These are phyloP conservation scores for Penicillium thymicola DNA, from an alignment of 2,329 filamentous ascomycete genomes.

Conservation along the genomic window DNA sequence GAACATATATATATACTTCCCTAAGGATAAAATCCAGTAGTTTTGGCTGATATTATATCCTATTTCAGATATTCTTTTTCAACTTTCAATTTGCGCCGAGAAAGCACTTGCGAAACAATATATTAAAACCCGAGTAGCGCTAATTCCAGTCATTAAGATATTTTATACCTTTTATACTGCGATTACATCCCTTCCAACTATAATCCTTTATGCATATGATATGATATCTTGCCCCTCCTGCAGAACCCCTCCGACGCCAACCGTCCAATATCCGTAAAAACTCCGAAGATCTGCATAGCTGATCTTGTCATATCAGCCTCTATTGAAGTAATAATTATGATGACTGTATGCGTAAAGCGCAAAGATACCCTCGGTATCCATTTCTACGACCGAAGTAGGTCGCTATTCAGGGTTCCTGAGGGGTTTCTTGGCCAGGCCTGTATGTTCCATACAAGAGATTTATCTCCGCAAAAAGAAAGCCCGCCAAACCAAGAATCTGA, in stretches of 20 bases:
- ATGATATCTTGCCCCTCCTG: neutral
- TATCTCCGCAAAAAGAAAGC: constrained; percentile 4
- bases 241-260: constrained; percentile 7
- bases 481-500: constrained; percentile 30
- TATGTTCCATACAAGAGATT: constrained; percentile 16
- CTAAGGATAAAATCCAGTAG: no score
- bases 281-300: constrained; percentile 16
- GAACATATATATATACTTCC: no score
- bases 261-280: constrained; percentile 17
- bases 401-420: neutral
- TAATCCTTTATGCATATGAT: neutral
- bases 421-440: neutral
- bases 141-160: neutral
- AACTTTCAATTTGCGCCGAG: neutral
- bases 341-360: neutral
- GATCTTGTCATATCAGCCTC: neutral
- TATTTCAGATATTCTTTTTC: neutral
- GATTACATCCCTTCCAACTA: neutral
- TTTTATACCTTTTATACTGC: neutral
- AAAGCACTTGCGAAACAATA: neutral
- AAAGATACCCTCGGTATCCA: constrained; percentile 7
- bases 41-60: neutral
- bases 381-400: constrained; percentile 7
- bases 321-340: neutral
- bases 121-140: neutral